Base-by-base conservation (phyloP, 1,284 basidiomycete genomes). In the Stygiomarasmius scandens region DNA sequence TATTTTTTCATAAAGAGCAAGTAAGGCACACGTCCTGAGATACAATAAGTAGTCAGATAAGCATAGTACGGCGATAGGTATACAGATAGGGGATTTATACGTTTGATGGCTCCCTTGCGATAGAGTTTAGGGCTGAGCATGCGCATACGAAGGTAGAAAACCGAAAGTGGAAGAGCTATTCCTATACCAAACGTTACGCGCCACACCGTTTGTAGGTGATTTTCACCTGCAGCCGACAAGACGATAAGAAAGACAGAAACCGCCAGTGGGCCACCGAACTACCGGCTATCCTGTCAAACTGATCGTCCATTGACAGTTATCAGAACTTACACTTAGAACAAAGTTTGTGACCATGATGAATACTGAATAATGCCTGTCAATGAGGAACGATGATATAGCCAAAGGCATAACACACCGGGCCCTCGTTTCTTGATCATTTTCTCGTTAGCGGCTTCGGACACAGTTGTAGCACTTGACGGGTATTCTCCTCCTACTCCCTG, bases 331-430 rank as follows among this genome's bases (percentile, higher is more conserved):
- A 45, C 67, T 52, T 14, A 87, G 75, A 48, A 87, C 83, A 49
- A 88, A 82, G 67, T 91, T 91, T 23, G 89, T 92, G 59, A 89
- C 87, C 78, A 90, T 81, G 67, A 90, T 87, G 69, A 90, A 90
- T 19, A 88, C 82, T 67, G 44, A 55, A n/a, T n/a, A n/a, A 56
- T 50, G 34, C 47, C 48, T 54, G 34, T 61, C 45, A 53, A 49
- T 38, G 48, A n/a, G 38, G n/a, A 49, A 16, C n/a, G 4, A 6
- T 41, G 38, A 41, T 41, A n/a, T n/a, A n/a, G n/a, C 38, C 14
- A 41, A 41, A 9, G 49, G 20, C 58, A 38, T 48, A 44, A 19
- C 9, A 49, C 64, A 84, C 84, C 74, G 65, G 88, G 86, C 0
- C 89, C 89, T 19, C 90, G 81, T 51, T 79, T 72, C 61, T 81